Evolutionary conservation across 106 monocot species (phyloP).

Genomic region (Xerophyta viscosa): DNA sequence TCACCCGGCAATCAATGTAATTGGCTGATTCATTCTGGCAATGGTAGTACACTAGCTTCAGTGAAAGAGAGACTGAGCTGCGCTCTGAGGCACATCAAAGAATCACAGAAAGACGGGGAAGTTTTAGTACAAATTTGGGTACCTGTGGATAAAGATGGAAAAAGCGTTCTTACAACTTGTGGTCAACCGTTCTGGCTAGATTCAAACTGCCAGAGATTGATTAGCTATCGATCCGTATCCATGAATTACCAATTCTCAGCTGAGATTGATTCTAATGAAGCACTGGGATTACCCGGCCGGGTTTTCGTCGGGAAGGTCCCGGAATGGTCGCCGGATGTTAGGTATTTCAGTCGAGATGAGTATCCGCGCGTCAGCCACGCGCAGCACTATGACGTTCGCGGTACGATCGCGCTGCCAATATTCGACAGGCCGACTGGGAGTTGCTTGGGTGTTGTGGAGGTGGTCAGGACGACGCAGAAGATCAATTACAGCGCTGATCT

Average conservation of each 20-base stretch:
- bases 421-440: conserved; percentile 36
- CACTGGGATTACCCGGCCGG: conserved; percentile 64
- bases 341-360: conserved; percentile 60
- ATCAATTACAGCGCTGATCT: conserved; percentile 67
- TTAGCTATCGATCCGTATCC: conserved; percentile 50
- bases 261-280: conserved; percentile 37
- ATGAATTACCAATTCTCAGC: conserved; percentile 55
- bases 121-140: conserved; percentile 78
- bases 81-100: conserved; percentile 25
- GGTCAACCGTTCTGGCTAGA: conserved; percentile 70
- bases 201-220: conserved; percentile 31
- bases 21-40: no score
- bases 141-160: conserved; percentile 29
- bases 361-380: conserved; percentile 61
- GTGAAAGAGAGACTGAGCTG: conserved; percentile 19
- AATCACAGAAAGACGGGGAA: conserved; percentile 27
- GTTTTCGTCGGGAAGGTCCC: conserved; percentile 71
- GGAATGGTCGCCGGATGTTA: conserved; percentile 90
- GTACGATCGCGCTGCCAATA: conserved; percentile 69
- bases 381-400: conserved; percentile 37
- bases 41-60: neutral
- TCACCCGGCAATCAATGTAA: no score
- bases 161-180: conserved; percentile 46
- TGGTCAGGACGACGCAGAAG: conserved; percentile 58
- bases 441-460: conserved; percentile 82